Base-by-base conservation (phyloP, 208 protist genomes). In the Balamuthia mandrillaris region DNA sequence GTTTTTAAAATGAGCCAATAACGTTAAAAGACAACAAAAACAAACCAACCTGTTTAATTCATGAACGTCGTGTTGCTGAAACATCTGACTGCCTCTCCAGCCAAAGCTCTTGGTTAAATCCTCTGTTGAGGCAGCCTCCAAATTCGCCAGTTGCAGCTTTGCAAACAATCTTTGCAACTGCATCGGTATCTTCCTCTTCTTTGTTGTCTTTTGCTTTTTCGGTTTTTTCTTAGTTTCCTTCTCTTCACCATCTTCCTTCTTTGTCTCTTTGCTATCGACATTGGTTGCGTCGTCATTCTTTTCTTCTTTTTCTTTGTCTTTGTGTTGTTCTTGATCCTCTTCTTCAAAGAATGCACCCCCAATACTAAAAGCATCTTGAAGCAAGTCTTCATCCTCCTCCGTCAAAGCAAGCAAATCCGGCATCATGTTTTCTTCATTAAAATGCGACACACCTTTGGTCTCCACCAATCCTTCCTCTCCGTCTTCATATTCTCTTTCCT, bases 1-100 rank as follows among this genome's bases (percentile, higher is more conserved):
- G 14, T 52, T 24, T 14, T 10, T n/a, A 56, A 77, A 31, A 77
- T 18, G 10, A 77, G 68, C 37, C 24, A 65, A 77, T 14, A 52
- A 27, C n/a, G 9, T 31, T 18, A 65, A 29, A 24, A 65, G 24
- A 31, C 14, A 35, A 9, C 7, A 10, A 16, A 21, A 3, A 60
- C 52, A 60, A 10, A 0, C 12, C 61, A 54, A 78, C 74, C 74
- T 39, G 39, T 85, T 85, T 33, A 85, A 41, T 27, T 85, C 79
- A 37, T 89, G 81, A 5, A 87, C 74, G 37, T 89, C 86, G 12
- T 89, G 86, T 24, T 89, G 86, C n/a, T 66, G 37, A n/a, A 86
- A 86, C 52, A 75, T 61, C 29, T 89, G 85, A 18, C 37, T 37
- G 4, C 44, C 35, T 24, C 86, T 72, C 86, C 86, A 89, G 45